These are phyloP conservation scores for Pterocarpus santalinus DNA, from an alignment of 306 rosid species.

Conservation along the genomic window DNA sequence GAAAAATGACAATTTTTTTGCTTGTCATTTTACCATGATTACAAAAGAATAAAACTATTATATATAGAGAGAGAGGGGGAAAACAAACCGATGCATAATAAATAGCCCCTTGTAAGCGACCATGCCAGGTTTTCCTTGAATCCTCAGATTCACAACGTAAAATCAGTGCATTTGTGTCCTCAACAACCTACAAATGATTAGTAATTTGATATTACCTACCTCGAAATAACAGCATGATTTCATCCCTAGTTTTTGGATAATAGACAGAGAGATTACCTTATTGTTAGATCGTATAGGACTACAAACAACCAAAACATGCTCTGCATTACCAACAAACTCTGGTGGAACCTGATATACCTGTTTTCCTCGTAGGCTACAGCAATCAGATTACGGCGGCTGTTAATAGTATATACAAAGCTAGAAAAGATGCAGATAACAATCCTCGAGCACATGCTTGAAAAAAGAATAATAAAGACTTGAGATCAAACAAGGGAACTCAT, in stretches of 20 bases:
- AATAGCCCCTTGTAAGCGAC: slow-evolving; percentile 86
- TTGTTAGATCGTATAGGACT: slow-evolving; percentile 60
- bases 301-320: slow-evolving; percentile 80
- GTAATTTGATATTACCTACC: slow-evolving; percentile 10
- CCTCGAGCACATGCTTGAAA: slow-evolving; percentile 25
- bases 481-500: background rate
- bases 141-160: slow-evolving; percentile 82
- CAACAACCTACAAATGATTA: slow-evolving; percentile 74
- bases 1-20: slow-evolving; percentile 19
- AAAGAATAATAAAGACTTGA: slow-evolving; percentile 3
- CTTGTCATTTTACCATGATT: slow-evolving; percentile 9
- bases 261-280: slow-evolving; percentile 65
- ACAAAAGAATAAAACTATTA: slow-evolving; percentile 12
- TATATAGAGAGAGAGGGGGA: background rate
- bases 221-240: slow-evolving; percentile 21
- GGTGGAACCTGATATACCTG: slow-evolving; percentile 77
- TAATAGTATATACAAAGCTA: slow-evolving; percentile 28
- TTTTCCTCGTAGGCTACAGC: slow-evolving; percentile 83
- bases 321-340: slow-evolving; percentile 78
- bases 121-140: slow-evolving; percentile 82
- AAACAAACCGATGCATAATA: slow-evolving; percentile 84
- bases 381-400: slow-evolving; percentile 47
- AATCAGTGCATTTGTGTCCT: slow-evolving; percentile 85
- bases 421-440: slow-evolving; percentile 26
- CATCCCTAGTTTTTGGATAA: slow-evolving; percentile 19